phyloP scores from a whole-genome alignment of 352 stramenopile species.

The Globisporangium apiculatum region DNA sequence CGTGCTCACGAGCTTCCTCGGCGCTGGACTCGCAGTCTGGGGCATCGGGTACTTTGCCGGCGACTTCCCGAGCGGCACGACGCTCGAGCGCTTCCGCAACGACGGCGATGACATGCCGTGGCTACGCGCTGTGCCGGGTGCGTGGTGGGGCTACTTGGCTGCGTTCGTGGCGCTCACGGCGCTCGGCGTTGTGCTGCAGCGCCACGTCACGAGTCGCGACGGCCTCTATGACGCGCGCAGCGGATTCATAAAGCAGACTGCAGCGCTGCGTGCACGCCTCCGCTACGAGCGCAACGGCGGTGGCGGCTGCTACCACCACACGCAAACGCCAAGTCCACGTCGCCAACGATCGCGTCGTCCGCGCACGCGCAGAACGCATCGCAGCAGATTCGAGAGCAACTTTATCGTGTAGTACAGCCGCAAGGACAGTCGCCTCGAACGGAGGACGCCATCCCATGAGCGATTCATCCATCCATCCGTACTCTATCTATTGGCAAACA shows the following conservation, averaged over 20 bases:
- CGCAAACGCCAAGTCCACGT: slow-evolving; percentile 5
- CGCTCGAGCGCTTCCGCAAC: slow-evolving; percentile 28
- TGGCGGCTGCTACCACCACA: slow-evolving; percentile 2
- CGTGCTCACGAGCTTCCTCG: slow-evolving; percentile 36
- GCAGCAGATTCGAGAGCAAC: slow-evolving; percentile 5
- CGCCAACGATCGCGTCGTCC: not conserved
- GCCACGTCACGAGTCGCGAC: slow-evolving; percentile 29
- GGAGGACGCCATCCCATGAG: not conserved
- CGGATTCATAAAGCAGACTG: slow-evolving; percentile 6
- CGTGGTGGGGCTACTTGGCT: slow-evolving; percentile 59
- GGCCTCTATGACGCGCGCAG: slow-evolving; percentile 16
- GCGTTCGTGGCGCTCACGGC: slow-evolving; percentile 36
- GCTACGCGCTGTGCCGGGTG: slow-evolving; percentile 31
- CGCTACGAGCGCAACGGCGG: not conserved
- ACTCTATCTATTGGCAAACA: no score
- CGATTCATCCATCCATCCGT: not conserved
- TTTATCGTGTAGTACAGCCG: slow-evolving; percentile 38
- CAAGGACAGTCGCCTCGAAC: not conserved
- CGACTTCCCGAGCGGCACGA: slow-evolving; percentile 47
- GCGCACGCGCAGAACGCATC: not conserved
- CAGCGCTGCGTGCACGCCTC: not conserved
- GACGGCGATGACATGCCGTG: slow-evolving; percentile 20
- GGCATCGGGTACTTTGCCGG: slow-evolving; percentile 59
- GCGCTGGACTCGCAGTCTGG: slow-evolving; percentile 36
- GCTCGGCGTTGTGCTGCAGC: slow-evolving; percentile 42